Conservation (phyloP, 768 basidiomycete species). For the Tylopilus intermedius region DNA sequence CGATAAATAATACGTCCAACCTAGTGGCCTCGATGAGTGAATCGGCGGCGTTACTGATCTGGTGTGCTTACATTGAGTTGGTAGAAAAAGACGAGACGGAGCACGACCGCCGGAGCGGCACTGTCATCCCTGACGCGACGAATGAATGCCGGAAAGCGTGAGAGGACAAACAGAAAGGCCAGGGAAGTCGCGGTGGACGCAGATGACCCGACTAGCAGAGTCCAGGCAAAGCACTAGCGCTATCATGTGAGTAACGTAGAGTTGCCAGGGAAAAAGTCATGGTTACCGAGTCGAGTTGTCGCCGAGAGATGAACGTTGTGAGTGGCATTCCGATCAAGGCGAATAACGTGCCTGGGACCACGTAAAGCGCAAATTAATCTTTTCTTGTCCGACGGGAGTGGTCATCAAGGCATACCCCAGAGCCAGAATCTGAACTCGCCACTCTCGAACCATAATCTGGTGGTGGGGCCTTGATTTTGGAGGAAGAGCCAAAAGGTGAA, state of each 20-base stretch:
- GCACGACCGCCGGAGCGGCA: slow-evolving; percentile 68
- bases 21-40: slow-evolving; percentile 31
- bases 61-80: slow-evolving; percentile 62
- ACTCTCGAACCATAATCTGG: slow-evolving; percentile 74
- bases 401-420: slow-evolving; percentile 39
- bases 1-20: slow-evolving; percentile 69
- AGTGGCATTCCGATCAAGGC: slow-evolving; percentile 71
- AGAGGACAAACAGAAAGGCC: slow-evolving; percentile 66
- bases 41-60: not conserved
- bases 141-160: slow-evolving; percentile 67
- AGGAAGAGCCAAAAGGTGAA: slow-evolving; percentile 82
- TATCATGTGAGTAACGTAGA: slow-evolving; percentile 9
- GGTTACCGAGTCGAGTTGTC: slow-evolving; percentile 52
- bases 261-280: not conserved
- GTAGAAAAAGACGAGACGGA: slow-evolving; percentile 70
- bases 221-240: slow-evolving; percentile 63
- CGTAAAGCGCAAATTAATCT: not conserved
- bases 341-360: slow-evolving; percentile 50
- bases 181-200: slow-evolving; percentile 65
- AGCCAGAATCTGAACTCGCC: slow-evolving; percentile 76
- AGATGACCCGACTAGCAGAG: slow-evolving; percentile 67
- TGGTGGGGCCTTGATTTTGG: slow-evolving; percentile 66
- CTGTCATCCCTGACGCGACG: slow-evolving; percentile 66
- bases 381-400: not conserved
- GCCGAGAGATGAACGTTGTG: slow-evolving; percentile 56